A percentile compares a stretch with the other conserved stretches of the same genome.
Evolutionary conservation across 2,329 filamentous ascomycete species (phyloP).

Genomic region (Cladosporium sp.): DNA sequence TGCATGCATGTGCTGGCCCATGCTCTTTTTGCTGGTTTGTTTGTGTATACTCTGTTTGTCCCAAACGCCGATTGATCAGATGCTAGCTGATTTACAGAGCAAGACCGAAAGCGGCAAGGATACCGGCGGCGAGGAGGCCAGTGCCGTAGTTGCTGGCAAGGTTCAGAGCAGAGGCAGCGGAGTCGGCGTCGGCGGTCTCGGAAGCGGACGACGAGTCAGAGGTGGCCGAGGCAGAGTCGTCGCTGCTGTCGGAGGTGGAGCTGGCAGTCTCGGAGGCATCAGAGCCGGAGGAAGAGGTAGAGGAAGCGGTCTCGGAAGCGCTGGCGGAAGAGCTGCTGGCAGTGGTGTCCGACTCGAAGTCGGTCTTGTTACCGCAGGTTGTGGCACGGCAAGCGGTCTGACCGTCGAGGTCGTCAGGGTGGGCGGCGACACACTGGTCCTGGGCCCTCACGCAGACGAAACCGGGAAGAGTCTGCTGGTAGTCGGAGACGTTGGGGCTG

Average conservation of each 20-base stretch:
- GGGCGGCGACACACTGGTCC: slow-evolving; percentile 35
- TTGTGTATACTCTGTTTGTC: too few relatives aligned
- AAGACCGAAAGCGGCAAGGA: slow-evolving; percentile 54
- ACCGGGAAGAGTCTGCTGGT: slow-evolving; percentile 55
- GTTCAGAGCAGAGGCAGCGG: slow-evolving; percentile 43
- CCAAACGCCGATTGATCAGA: too few relatives aligned
- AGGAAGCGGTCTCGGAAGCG: slow-evolving; percentile 27
- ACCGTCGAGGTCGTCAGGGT: slow-evolving; percentile 34
- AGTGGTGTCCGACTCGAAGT: slow-evolving; percentile 32
- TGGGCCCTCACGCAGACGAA: slow-evolving; percentile 55
- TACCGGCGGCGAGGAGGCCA: slow-evolving; percentile 43
- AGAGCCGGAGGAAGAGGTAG: slow-evolving; percentile 24
- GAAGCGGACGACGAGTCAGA: slow-evolving; percentile 23
- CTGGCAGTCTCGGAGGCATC: slow-evolving; percentile 28
- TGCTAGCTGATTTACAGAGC: slow-evolving; percentile 43
- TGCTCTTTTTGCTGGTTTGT: too few relatives aligned
- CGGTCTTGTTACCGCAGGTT: slow-evolving; percentile 51
- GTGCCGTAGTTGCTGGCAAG: slow-evolving; percentile 49
- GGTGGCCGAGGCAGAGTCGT: slow-evolving; percentile 12
- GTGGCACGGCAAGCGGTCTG: slow-evolving; percentile 44
- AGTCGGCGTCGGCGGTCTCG: slow-evolving; percentile 27
- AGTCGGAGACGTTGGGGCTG: slow-evolving; percentile 51
- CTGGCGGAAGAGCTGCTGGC: slow-evolving; percentile 22
- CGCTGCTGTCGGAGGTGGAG: slow-evolving; percentile 23
- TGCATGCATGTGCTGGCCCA: too few relatives aligned